phyloP scores from a whole-genome alignment of 1,284 basidiomycete genomes.

The Sanguinoderma infundibulare region DNA sequence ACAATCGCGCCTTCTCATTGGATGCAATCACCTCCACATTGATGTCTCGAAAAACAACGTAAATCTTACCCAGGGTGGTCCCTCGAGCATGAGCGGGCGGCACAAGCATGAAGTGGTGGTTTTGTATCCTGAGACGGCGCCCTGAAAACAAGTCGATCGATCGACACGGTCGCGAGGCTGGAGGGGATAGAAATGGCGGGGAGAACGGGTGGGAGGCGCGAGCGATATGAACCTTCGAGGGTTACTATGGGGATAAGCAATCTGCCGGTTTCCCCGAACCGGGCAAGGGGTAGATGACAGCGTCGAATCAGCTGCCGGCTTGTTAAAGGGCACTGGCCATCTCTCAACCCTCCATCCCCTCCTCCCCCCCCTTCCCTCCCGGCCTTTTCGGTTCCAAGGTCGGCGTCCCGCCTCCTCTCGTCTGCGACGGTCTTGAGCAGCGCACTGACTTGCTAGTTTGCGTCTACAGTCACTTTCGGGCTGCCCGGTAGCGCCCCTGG shows the following conservation, averaged over 20 bases:
- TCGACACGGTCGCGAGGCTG: not conserved
- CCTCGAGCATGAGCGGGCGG: not conserved
- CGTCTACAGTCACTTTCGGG: conserved; percentile 45
- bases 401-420: conserved; percentile 2
- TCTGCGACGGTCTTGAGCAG: not conserved
- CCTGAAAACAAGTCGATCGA: conserved; percentile 1
- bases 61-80: not conserved
- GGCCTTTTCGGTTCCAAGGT: conserved; percentile 32
- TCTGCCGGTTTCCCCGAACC: conserved; percentile 34
- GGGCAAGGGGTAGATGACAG: conserved; percentile 17
- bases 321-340: conserved; percentile 18
- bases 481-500: conserved; percentile 74
- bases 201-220: not conserved
- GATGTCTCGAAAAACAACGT: conserved; percentile 1
- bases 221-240: conserved; percentile 1
- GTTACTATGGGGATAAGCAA: conserved; percentile 29
- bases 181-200: not conserved
- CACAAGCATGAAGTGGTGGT: not conserved
- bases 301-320: conserved; percentile 21
- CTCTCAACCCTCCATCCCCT: conserved; percentile 4
- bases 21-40: conserved; percentile 7
- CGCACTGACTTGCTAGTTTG: not conserved
- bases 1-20: conserved; percentile 7
- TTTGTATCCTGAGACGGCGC: not conserved
- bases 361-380: conserved; percentile 20